A percentile compares a stretch with the other conserved stretches of the same genome.
These are phyloP conservation scores for Ogataea parapolymorpha DNA, from an alignment of 805 yeast genomes.

Conservation along the genomic window DNA sequence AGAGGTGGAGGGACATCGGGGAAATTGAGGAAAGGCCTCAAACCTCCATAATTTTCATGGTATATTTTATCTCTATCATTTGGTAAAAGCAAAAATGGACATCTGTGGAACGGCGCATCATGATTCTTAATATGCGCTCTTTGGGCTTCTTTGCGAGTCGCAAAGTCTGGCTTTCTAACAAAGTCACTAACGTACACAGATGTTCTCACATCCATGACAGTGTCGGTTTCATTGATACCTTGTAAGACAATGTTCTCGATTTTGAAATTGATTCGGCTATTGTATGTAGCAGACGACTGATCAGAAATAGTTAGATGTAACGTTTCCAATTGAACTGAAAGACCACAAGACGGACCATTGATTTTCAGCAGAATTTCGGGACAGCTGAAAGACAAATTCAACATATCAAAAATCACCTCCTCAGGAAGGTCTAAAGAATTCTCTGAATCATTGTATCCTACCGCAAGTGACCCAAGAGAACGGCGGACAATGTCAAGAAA, in stretches of 20 bases:
- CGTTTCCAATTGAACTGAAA: constrained; percentile 25
- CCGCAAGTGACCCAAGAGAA: constrained; percentile 47
- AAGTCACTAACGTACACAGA: constrained; percentile 60
- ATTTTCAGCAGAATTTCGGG: constrained; percentile 46
- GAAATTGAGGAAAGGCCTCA: constrained; percentile 57
- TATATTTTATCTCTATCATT: constrained; percentile 47
- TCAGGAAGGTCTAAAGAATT: constrained; percentile 61
- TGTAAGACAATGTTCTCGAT: constrained; percentile 45
- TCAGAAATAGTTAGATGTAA: constrained; percentile 55
- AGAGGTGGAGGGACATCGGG: constrained; percentile 65
- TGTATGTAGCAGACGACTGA: constrained; percentile 63
- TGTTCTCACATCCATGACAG: constrained; percentile 48
- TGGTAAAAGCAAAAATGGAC: constrained; percentile 64
- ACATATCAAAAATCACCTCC: constrained; percentile 63
- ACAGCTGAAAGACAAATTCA: constrained; percentile 56
- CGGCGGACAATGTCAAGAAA: constrained; percentile 43
- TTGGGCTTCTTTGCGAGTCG: constrained; percentile 49
- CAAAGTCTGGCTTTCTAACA: constrained; percentile 47
- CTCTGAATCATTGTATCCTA: constrained; percentile 71
- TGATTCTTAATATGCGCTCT: constrained; percentile 61
- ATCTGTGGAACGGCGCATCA: constrained; percentile 82
- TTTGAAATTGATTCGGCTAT: constrained; percentile 47
- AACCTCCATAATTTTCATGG: constrained; percentile 46
- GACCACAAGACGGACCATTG: constrained; percentile 29
- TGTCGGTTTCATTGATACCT: constrained; percentile 9